Conservation (phyloP, 352 stramenopile species). For the Pythium monospermum region DNA sequence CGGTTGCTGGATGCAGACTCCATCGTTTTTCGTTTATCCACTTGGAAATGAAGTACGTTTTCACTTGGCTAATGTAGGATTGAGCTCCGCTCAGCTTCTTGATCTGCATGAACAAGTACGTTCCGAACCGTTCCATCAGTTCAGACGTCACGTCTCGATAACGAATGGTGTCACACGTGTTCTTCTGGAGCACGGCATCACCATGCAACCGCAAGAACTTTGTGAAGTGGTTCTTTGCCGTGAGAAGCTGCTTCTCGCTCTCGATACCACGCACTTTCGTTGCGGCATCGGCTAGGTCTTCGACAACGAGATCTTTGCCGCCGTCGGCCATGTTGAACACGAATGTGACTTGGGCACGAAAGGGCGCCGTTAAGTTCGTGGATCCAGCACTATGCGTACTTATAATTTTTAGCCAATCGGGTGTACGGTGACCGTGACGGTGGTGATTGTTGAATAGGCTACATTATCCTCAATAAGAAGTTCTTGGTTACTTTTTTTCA, state of each 20-base stretch:
- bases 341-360: too few species aligned
- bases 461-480: too few species aligned
- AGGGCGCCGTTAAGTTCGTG: too few species aligned
- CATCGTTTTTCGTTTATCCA: neutral
- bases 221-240: conserved; percentile 4
- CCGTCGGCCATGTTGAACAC: too few species aligned
- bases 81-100: neutral
- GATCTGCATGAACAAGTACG: conserved; percentile 1
- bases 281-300: too few species aligned
- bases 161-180: neutral
- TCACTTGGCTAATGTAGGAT: conserved; percentile 5
- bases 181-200: neutral
- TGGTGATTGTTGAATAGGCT: too few species aligned
- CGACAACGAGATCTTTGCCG: too few species aligned
- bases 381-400: too few species aligned
- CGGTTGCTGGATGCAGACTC: neutral
- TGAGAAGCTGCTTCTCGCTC: neutral
- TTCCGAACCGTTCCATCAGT: neutral
- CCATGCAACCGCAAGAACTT: neutral
- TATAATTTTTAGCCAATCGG: too few species aligned
- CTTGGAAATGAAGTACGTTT: conserved; percentile 1
- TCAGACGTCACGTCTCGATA: neutral
- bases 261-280: neutral
- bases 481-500: too few species aligned
- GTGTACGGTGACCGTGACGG: too few species aligned